A percentile compares a stretch with the other conserved stretches of the same genome.
These are phyloP conservation scores for Skeletonema menzelii DNA, from an alignment of 108 stramenopile genomes.

Conservation along the genomic window DNA sequence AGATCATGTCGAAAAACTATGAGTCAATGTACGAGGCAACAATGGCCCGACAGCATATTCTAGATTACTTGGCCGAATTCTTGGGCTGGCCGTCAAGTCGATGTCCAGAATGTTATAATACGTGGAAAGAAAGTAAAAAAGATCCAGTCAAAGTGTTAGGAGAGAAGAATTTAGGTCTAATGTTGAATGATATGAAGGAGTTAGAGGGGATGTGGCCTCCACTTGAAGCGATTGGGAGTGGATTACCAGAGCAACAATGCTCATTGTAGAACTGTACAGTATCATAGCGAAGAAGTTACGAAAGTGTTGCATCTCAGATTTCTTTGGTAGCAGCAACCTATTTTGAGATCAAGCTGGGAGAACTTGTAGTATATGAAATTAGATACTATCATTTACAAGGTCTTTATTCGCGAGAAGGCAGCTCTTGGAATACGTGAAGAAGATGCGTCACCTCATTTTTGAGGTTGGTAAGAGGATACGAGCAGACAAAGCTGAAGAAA, in stretches of 20 bases:
- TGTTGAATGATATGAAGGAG: constrained; percentile 25
- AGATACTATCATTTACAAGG: neutral
- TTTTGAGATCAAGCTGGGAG: neutral
- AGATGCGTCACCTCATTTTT: constrained; percentile 59
- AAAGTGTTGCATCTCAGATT: too few species aligned
- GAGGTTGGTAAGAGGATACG: constrained; percentile 78
- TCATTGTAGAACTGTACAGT: neutral
- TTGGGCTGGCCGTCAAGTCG: constrained; percentile 12
- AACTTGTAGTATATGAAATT: neutral
- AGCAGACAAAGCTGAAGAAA: constrained; percentile 74
- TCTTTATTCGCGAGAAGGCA: constrained; percentile 20
- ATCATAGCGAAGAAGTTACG: too few species aligned
- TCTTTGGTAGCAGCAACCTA: too few species aligned
- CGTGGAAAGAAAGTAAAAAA: constrained; percentile 23
- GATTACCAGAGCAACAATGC: constrained; percentile 21
- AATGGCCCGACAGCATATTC: neutral
- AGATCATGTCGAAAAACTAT: constrained; percentile 13
- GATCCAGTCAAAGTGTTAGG: neutral
- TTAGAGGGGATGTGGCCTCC: constrained; percentile 35
- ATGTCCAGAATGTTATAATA: constrained; percentile 22
- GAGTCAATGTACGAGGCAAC: constrained; percentile 1
- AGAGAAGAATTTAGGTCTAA: neutral
- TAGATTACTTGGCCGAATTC: constrained; percentile 3
- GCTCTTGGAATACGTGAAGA: constrained; percentile 52
- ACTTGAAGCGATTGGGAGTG: constrained; percentile 3